These are phyloP conservation scores for Rhamnella rubrinervis DNA, from an alignment of 331 rosid genomes.

Conservation along the genomic window DNA sequence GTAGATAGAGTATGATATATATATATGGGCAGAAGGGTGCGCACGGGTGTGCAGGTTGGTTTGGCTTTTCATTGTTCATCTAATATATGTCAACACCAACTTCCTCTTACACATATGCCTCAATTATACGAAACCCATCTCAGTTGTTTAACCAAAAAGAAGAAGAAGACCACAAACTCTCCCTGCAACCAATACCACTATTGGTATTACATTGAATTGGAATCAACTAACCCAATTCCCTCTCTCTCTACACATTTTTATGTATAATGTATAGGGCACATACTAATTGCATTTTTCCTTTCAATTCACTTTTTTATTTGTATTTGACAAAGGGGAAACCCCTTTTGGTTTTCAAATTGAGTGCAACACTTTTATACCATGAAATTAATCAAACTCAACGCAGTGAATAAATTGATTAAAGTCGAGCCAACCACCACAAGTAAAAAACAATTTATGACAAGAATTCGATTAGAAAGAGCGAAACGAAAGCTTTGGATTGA, in stretches of 20 bases:
- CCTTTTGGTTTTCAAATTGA: too few relatives aligned
- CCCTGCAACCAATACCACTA: constrained; percentile 30
- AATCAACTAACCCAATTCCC: background rate
- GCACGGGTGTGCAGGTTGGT: constrained; percentile 8
- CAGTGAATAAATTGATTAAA: too few relatives aligned
- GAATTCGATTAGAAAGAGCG: background rate
- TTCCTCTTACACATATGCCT: constrained; percentile 9
- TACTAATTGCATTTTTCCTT: background rate
- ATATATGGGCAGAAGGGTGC: background rate
- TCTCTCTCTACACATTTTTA: too few relatives aligned
- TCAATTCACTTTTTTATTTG: background rate
- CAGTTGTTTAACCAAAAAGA: constrained; percentile 26
- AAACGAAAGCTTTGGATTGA: background rate
- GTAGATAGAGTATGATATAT: too few relatives aligned
- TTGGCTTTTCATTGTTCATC: constrained; percentile 17
- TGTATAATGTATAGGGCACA: background rate
- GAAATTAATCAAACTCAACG: too few relatives aligned
- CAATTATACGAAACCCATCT: constrained; percentile 21
- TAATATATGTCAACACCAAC: constrained; percentile 17
- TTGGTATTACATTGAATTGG: constrained; percentile 24
- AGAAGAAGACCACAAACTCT: constrained; percentile 18
- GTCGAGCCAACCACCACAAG: too few relatives aligned
- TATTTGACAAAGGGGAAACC: background rate
- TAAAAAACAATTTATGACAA: too few relatives aligned
- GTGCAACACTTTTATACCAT: too few relatives aligned